Base-by-base conservation (phyloP, 2,329 filamentous ascomycete genomes). In the Fusarium sp. region DNA sequence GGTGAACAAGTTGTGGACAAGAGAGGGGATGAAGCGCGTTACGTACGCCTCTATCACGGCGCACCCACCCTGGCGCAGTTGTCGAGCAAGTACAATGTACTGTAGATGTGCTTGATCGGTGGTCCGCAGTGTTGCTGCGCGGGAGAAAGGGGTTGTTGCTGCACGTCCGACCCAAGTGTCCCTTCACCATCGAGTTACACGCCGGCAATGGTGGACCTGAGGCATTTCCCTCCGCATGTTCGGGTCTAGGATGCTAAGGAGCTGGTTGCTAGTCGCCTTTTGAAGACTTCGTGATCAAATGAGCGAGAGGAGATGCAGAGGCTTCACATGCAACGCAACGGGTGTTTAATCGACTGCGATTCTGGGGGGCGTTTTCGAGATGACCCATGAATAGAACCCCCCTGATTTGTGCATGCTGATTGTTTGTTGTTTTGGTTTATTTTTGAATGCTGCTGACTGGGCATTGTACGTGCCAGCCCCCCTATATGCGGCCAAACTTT, bases 181-280 rank as follows among this genome's bases (percentile, higher is more conserved):
- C 52, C 67, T 62, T 60, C 45, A 39, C 56, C 56, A 31, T 65
- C 54, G 57, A 74, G 71, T 71, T 59, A 61, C 56, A 75, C 68
- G 66, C 69, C 67, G 62, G 60, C 48, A 29, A 43, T 68, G 63
- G 76, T 77, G 78, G 78, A 73, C 67, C 75, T 81, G 80, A 81
- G 80, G 80, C 77, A 81, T 81, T 81, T 81, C 80, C 70, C 79
- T 80, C 78, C 73, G 69, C 77, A 79, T 79, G 72, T 70, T 76
- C 56, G 67, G 50, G 60, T 50, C 22, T 24, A 64, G 61, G 22
- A 62, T 50, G 59, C 41, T 13, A 27, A 45, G 24, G 71, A 43
- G 39, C 35, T 50, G 39, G 27, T 41, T 45, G 39, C 58, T 48
- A 45, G 27, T 31, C 8, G 27, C 27, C 37, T 60, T 20, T 41